These are phyloP conservation scores for Phytophthora chlamydospora DNA, from an alignment of 352 stramenopile genomes.

Conservation along the genomic window DNA sequence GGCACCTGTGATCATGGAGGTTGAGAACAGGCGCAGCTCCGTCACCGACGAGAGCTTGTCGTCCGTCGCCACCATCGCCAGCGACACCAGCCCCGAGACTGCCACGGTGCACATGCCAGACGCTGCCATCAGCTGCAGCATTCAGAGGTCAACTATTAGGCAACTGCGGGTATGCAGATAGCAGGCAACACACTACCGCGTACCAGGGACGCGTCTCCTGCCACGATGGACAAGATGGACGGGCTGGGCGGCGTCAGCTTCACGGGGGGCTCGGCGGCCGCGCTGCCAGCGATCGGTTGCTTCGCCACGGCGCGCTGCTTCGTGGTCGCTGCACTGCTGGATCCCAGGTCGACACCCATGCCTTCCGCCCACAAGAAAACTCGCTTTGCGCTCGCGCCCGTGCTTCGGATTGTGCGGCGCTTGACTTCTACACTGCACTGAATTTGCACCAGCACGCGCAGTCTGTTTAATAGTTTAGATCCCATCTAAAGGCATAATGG, in stretches of 20 bases:
- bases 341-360: constrained; percentile 30
- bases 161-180: neutral
- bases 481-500: too few species aligned
- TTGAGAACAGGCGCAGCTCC: constrained; percentile 70
- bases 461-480: too few species aligned
- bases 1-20: constrained; percentile 67
- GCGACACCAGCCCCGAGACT: constrained; percentile 58
- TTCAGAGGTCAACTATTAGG: neutral
- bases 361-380: neutral
- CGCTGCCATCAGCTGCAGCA: constrained; percentile 30
- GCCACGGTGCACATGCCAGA: constrained; percentile 60
- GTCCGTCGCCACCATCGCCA: constrained; percentile 50
- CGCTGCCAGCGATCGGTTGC: constrained; percentile 1
- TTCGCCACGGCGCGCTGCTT: constrained; percentile 25
- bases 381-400: too few species aligned
- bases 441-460: too few species aligned
- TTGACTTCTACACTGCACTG: too few species aligned
- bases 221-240: constrained; percentile 46
- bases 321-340: constrained; percentile 8
- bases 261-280: constrained; percentile 4
- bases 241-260: constrained; percentile 22
- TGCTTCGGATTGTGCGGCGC: too few species aligned
- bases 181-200: neutral
- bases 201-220: constrained; percentile 60
- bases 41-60: constrained; percentile 53